Percentiles rank a stretch among this genome's conserved stretches.
Evolutionary conservation across 1,284 basidiomycete genomes (phyloP).

Genomic region (Xerocomus nothofagi): DNA sequence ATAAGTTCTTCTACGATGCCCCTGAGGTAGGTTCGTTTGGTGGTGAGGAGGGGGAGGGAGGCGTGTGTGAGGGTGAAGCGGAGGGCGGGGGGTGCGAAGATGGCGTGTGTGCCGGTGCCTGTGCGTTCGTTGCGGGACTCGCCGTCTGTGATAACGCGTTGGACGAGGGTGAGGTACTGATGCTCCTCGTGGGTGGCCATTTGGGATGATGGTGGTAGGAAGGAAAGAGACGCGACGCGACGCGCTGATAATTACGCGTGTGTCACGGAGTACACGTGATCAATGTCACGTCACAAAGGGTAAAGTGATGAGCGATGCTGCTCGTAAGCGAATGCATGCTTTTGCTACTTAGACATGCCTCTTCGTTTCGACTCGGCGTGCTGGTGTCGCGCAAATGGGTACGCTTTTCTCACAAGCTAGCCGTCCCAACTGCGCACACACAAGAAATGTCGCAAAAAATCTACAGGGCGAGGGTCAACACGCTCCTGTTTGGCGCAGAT

Average conservation of each 20-base stretch:
- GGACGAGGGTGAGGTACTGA: slow-evolving; percentile 85
- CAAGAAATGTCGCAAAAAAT: slow-evolving; percentile 16
- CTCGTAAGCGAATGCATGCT: too few relatives aligned
- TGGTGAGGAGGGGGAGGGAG: slow-evolving; percentile 88
- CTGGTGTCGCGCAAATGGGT: slow-evolving; percentile 4
- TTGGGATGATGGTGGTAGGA: slow-evolving; percentile 2
- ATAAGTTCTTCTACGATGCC: slow-evolving; percentile 94
- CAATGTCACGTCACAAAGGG: slow-evolving; percentile 17
- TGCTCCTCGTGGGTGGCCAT: slow-evolving; percentile 67
- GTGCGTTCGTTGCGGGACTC: slow-evolving; percentile 85
- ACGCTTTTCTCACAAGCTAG: not conserved
- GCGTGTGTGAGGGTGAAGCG: slow-evolving; percentile 80
- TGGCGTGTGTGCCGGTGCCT: slow-evolving; percentile 86
- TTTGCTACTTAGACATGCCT: slow-evolving; percentile 6
- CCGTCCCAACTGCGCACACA: not conserved
- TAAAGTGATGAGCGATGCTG: too few relatives aligned
- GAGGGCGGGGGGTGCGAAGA: slow-evolving; percentile 87
- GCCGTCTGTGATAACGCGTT: slow-evolving; percentile 71
- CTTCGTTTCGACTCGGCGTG: slow-evolving; percentile 5
- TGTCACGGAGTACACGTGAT: too few relatives aligned
- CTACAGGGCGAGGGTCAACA: slow-evolving; percentile 27
- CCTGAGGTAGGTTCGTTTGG: slow-evolving; percentile 91
- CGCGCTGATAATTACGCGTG: not conserved
- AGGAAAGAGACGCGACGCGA: slow-evolving; percentile 5
- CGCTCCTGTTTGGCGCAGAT: slow-evolving; percentile 29